Evolutionary conservation across 768 basidiomycete genomes (phyloP).

Genomic region (Leccinum variicolor): DNA sequence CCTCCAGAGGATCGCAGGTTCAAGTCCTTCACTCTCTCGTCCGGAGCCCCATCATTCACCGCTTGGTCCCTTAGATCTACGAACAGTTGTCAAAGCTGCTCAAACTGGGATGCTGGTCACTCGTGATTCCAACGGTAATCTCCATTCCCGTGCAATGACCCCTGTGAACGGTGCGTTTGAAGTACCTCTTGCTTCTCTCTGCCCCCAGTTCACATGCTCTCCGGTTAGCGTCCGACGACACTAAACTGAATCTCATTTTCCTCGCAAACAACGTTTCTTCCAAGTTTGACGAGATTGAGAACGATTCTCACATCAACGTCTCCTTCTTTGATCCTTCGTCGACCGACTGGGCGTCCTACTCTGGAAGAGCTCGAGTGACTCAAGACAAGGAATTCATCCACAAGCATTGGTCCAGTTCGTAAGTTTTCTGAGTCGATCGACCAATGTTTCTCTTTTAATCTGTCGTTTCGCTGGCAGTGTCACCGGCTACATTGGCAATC

Average conservation of each 20-base stretch:
- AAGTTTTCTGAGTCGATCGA: slow-evolving; percentile 10
- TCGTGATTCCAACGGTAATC: slow-evolving; percentile 56
- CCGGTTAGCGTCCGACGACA: slow-evolving; percentile 39
- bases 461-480: slow-evolving; percentile 36
- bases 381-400: slow-evolving; percentile 62
- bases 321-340: slow-evolving; percentile 66
- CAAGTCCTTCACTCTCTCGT: neutral
- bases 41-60: neutral
- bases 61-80: slow-evolving; percentile 44
- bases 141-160: slow-evolving; percentile 83
- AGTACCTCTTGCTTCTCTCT: neutral
- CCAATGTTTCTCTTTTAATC: neutral
- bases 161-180: slow-evolving; percentile 56
- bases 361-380: slow-evolving; percentile 65
- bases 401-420: slow-evolving; percentile 61
- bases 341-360: slow-evolving; percentile 79
- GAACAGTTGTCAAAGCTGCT: slow-evolving; percentile 58
- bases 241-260: slow-evolving; percentile 59
- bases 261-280: slow-evolving; percentile 68
- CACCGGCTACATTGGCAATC: slow-evolving; percentile 80
- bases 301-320: slow-evolving; percentile 78
- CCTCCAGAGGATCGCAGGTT: slow-evolving; percentile 66
- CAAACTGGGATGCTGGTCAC: slow-evolving; percentile 79
- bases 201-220: neutral
- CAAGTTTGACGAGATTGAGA: slow-evolving; percentile 75